These are phyloP conservation scores for Vigna reflexopilosa DNA, from an alignment of 306 rosid genomes.

Conservation along the genomic window DNA sequence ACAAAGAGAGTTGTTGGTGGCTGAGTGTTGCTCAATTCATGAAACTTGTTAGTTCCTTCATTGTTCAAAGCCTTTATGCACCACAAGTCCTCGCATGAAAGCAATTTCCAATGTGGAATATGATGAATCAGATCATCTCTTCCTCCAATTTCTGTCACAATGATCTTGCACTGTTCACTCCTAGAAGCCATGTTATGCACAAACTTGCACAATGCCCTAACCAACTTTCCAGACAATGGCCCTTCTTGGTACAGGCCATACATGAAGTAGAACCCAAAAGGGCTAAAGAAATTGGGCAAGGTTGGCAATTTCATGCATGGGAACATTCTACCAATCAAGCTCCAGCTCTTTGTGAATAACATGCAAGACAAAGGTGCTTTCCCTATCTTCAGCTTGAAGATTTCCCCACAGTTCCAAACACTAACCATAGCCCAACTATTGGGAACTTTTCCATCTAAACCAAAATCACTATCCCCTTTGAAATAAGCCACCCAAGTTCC, in stretches of 20 bases:
- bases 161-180: slow-evolving; percentile 56
- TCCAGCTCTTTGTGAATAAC: slow-evolving; percentile 61
- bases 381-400: slow-evolving; percentile 72
- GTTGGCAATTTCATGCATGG: slow-evolving; percentile 69
- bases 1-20: slow-evolving; percentile 72
- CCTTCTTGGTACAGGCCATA: slow-evolving; percentile 74
- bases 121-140: slow-evolving; percentile 53
- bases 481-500: slow-evolving; percentile 83
- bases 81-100: slow-evolving; percentile 81
- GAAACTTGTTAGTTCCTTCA: slow-evolving; percentile 39
- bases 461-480: slow-evolving; percentile 49
- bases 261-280: slow-evolving; percentile 82
- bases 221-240: slow-evolving; percentile 64
- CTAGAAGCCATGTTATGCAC: slow-evolving; percentile 73
- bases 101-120: slow-evolving; percentile 76
- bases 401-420: slow-evolving; percentile 76
- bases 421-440: slow-evolving; percentile 72
- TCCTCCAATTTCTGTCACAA: slow-evolving; percentile 73
- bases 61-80: slow-evolving; percentile 72
- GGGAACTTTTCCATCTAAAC: slow-evolving; percentile 36
- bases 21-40: slow-evolving; percentile 52
- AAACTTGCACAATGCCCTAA: slow-evolving; percentile 58
- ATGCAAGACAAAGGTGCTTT: slow-evolving; percentile 71
- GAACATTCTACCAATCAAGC: slow-evolving; percentile 58
- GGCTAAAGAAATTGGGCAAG: slow-evolving; percentile 63